These are phyloP conservation scores for Termitomyces sp. DNA, from an alignment of 1,284 basidiomycete genomes.

Conservation along the genomic window DNA sequence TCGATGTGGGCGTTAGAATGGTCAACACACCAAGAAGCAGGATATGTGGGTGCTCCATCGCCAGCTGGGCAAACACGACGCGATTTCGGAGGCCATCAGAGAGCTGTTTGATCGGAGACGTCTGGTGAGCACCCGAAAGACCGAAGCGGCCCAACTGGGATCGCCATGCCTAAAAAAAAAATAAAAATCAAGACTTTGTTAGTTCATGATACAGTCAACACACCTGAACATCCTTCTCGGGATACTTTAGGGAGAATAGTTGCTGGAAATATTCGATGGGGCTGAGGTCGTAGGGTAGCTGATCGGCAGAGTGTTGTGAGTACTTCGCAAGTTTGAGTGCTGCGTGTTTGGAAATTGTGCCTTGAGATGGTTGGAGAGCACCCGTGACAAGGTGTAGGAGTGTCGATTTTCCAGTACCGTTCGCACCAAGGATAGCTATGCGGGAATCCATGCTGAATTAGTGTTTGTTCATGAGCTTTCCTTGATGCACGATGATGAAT, in stretches of 20 bases:
- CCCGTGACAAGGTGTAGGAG: conserved; percentile 94
- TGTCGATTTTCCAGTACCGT: conserved; percentile 98
- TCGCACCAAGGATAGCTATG: conserved; percentile 96
- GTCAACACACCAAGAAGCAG: conserved; percentile 62
- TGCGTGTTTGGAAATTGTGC: conserved; percentile 85
- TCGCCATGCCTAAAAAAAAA: conserved; percentile 74
- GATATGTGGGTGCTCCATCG: conserved; percentile 93
- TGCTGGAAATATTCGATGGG: conserved; percentile 95
- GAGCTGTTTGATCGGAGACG: conserved; percentile 85
- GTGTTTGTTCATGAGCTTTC: neutral
- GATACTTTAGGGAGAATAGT: conserved; percentile 80
- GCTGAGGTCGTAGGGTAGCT: conserved; percentile 89
- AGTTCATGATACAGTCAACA: conserved; percentile 12
- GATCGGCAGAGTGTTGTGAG: conserved; percentile 98
- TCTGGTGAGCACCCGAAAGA: conserved; percentile 91
- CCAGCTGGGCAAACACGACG: conserved; percentile 88
- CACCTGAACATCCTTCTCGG: conserved; percentile 85
- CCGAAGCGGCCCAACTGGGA: conserved; percentile 95
- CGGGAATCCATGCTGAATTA: conserved; percentile 84
- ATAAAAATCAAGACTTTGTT: neutral
- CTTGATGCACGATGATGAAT: neutral
- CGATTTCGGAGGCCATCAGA: conserved; percentile 97
- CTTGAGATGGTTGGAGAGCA: conserved; percentile 75
- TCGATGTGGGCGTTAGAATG: neutral
- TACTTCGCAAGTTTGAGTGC: conserved; percentile 94